A percentile compares a stretch with the other conserved stretches of the same genome.
These are phyloP conservation scores for Colletotrichum zoysiae DNA, from an alignment of 2,329 filamentous ascomycete species.

Conservation along the genomic window DNA sequence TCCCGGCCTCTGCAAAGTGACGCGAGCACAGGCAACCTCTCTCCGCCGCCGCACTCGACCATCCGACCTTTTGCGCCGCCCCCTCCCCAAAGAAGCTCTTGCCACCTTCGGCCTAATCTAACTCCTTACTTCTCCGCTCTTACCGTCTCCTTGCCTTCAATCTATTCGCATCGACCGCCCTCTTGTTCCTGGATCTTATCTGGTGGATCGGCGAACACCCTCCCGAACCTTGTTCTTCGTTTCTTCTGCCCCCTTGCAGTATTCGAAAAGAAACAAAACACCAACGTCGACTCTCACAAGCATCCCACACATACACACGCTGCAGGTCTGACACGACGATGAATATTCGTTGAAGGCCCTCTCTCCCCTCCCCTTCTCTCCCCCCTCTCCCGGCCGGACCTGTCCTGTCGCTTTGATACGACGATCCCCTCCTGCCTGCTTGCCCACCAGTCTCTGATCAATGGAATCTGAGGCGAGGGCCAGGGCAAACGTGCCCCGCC, in stretches of 20 bases:
- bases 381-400: conserved; percentile 1
- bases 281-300: neutral
- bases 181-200: conserved; percentile 17
- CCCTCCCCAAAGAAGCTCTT: neutral
- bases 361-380: neutral
- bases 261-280: conserved; percentile 26
- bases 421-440: neutral
- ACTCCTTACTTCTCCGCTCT: conserved; percentile 17
- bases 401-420: conserved; percentile 16
- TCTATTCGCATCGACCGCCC: conserved; percentile 29
- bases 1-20: conserved; percentile 10
- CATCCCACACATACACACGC: neutral
- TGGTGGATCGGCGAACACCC: conserved; percentile 35
- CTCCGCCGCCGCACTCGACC: neutral
- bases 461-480: conserved; percentile 40
- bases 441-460: conserved; percentile 7
- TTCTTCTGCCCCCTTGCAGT: neutral
- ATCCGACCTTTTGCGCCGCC: neutral
- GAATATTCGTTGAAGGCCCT: conserved; percentile 15
- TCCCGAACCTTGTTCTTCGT: conserved; percentile 25
- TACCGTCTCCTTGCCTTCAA: conserved; percentile 15
- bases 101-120: neutral
- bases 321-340: conserved; percentile 20
- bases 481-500: conserved; percentile 42
- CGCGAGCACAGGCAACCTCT: neutral